A percentile compares a stretch with the other conserved stretches of the same genome.
Evolutionary conservation across 129 eudicot genomes (phyloP).

Genomic region (Kitagawia praeruptora): DNA sequence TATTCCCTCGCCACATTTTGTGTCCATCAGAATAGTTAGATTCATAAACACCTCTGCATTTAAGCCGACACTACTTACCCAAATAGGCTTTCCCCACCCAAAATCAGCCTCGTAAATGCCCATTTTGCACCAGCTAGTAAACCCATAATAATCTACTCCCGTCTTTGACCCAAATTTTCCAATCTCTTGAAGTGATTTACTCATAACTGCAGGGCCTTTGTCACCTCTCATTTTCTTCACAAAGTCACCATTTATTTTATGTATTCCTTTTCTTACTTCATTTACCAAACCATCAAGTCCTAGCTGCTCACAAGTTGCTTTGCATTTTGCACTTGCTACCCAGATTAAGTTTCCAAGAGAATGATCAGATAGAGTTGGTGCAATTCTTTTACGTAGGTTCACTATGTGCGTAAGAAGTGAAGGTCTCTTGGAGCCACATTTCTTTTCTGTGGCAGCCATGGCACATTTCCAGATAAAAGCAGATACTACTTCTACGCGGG

Average conservation of each 20-base stretch:
- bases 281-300: conserved; percentile 22
- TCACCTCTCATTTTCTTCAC: conserved; percentile 42
- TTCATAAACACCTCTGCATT: conserved; percentile 42
- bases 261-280: conserved; percentile 31
- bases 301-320: neutral
- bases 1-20: conserved; percentile 45
- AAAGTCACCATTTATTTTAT: conserved; percentile 34
- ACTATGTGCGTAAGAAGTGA: conserved; percentile 50
- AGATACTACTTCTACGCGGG: conserved; percentile 11
- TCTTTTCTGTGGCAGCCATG: conserved; percentile 17
- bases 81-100: conserved; percentile 72
- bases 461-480: conserved; percentile 12
- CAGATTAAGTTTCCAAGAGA: conserved; percentile 61
- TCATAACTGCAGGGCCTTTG: conserved; percentile 27
- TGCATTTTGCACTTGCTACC: conserved; percentile 38
- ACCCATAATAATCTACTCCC: conserved; percentile 27
- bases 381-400: conserved; percentile 42
- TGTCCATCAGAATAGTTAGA: conserved; percentile 42
- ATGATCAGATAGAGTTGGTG: conserved; percentile 26
- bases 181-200: conserved; percentile 32
- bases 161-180: conserved; percentile 22
- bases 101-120: conserved; percentile 63
- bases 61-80: conserved; percentile 47
- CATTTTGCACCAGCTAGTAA: conserved; percentile 59
- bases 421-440: conserved; percentile 20